Conservation (phyloP, 768 basidiomycete species). For the Crepidotus variabilis region DNA sequence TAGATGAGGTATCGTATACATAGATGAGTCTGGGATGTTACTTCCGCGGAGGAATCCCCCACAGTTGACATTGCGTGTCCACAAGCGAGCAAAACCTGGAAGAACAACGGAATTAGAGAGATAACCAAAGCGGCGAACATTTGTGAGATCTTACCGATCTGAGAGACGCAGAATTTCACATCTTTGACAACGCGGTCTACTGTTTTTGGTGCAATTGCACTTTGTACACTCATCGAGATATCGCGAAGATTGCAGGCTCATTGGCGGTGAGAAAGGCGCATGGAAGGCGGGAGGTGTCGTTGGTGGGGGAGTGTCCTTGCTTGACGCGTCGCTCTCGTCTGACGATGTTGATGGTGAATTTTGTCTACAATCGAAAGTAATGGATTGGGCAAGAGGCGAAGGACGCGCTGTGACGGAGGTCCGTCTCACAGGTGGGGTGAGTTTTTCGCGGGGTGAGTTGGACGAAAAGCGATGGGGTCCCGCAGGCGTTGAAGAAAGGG, state of each 20-base stretch:
- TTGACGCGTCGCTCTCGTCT: neutral
- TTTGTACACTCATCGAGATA: neutral
- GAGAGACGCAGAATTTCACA: neutral
- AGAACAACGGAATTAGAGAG: neutral
- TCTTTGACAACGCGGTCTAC: neutral
- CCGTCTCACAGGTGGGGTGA: neutral
- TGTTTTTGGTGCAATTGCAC: neutral
- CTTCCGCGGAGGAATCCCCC: neutral
- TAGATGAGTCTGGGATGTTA: neutral
- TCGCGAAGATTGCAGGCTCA: neutral
- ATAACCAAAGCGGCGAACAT: neutral
- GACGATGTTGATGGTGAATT: neutral
- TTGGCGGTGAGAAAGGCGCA: neutral
- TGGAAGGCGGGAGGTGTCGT: neutral
- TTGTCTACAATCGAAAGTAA: neutral
- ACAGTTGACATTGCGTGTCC: neutral
- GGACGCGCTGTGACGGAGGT: neutral
- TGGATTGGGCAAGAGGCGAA: neutral
- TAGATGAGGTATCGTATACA: too few relatives aligned
- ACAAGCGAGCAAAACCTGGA: neutral
- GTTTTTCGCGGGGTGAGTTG: neutral
- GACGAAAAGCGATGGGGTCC: neutral
- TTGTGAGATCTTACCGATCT: neutral
- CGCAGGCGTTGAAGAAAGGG: too few relatives aligned
- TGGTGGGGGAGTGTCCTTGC: neutral